Conservation (phyloP, 1,139 yeast species). For the Meyerozyma carpophila region DNA sequence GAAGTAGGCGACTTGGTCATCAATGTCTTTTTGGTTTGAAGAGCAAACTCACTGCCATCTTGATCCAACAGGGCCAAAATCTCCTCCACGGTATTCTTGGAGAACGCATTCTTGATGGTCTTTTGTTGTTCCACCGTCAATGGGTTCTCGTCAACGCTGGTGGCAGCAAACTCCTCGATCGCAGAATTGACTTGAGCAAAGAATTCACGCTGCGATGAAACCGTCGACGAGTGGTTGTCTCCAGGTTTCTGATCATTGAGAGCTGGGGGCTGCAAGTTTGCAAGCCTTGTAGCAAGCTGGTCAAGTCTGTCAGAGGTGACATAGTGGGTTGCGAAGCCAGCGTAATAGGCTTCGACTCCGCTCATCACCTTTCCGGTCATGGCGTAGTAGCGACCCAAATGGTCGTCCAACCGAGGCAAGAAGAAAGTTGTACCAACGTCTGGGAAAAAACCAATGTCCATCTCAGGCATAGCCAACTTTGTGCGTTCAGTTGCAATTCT, state of each 20-base stretch:
- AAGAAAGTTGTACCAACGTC: slow-evolving; percentile 95
- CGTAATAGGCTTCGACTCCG: slow-evolving; percentile 74
- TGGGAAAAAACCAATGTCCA: slow-evolving; percentile 94
- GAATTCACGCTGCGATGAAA: slow-evolving; percentile 31
- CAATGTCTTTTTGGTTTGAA: slow-evolving; percentile 50
- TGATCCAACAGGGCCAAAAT: slow-evolving; percentile 52
- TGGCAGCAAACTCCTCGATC: slow-evolving; percentile 70
- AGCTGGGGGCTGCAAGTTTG: slow-evolving; percentile 47
- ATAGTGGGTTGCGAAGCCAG: slow-evolving; percentile 90
- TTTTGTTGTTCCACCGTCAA: slow-evolving; percentile 51
- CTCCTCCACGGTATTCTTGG: slow-evolving; percentile 52
- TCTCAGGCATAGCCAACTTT: slow-evolving; percentile 95
- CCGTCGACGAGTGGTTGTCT: slow-evolving; percentile 20
- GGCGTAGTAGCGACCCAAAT: slow-evolving; percentile 80
- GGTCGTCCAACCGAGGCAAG: slow-evolving; percentile 75
- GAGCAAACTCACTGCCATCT: slow-evolving; percentile 67
- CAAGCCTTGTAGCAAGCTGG: slow-evolving; percentile 58
- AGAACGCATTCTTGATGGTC: slow-evolving; percentile 67
- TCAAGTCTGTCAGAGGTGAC: slow-evolving; percentile 62
- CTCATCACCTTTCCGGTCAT: slow-evolving; percentile 74
- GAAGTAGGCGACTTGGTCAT: slow-evolving; percentile 69
- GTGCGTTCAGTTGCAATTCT: slow-evolving; percentile 89
- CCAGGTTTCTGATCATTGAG: slow-evolving; percentile 22
- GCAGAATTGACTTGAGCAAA: slow-evolving; percentile 62
- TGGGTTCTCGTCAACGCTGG: slow-evolving; percentile 59